Evolutionary conservation across 129 eudicot genomes (phyloP), one percentile per base, ranked within the genome.

Genomic region (Tagetes patula): DNA sequence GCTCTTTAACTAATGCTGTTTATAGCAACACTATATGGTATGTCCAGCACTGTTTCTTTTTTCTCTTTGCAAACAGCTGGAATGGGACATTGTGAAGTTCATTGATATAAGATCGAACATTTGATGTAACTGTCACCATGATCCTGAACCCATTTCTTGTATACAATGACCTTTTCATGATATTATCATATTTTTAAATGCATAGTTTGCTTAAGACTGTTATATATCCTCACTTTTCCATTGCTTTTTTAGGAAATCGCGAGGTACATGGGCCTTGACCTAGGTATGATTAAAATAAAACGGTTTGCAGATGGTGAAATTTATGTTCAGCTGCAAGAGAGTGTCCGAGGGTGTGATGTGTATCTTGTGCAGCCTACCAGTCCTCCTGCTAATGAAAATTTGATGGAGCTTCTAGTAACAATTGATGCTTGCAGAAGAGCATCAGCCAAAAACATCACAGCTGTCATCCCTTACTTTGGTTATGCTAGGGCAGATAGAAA

Each of bases 381-480:
- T 40, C 97, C 97, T 46, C 92, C 97, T 13, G 97, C 95, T 33
- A 88, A 91, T 62, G 97, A 91, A 73, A 91, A 91, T 73, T 85
- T 91, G 47, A 86, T 91, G 96, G 97, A 88, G 75, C 92, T 91
- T 74, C 50, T 84, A 64, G 74, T 91, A 47, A 91, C 88, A 80
- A 84, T 91, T 42, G 97, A 91, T 82, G 95, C 97, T 72, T 91
- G 97, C 61, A 80, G 97, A 64, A 91, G 97, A 79, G 95, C 97
- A 45, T 91, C 97, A 20, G 97, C 97, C 46, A 91, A 91, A 39
- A 88, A 80, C 72, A 91, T 91, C 59, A 91, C 97, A 53, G 96
- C 97, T 0, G 97, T 91, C 63, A 86, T 91, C 32, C 97, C 97
- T 32, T 91, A 91, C 77, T 91, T 91, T 70, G 97, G 97, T 63